Evolutionary conservation across 805 yeast species (phyloP), one percentile per base, ranked within the genome.

Genomic region (Pichia deserticola): DNA sequence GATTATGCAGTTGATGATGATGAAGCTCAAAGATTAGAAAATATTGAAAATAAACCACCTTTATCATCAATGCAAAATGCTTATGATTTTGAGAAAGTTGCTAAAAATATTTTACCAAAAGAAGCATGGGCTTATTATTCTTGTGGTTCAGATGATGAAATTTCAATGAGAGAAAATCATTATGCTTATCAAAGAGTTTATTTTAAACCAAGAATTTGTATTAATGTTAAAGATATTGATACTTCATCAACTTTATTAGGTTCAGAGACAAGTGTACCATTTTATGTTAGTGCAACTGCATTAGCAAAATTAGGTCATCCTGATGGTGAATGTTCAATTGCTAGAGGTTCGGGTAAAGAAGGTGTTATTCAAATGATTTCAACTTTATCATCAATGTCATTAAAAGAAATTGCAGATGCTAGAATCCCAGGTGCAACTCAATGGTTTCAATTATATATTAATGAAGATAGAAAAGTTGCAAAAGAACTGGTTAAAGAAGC

Each of bases 121-220:
- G 77, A 78, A 34, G 97, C 93, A 0, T 87, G 97, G 95, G 93
- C 93, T 12, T 92, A 92, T 67, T 92, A 89, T 64, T 84, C 95
- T 5, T 80, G 89, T 36, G 98, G 92, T 9, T 77, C 96, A 15
- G 97, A 92, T 66, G 98, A 92, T 65, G 98, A 92, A 69, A 79
- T 92, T 57, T 78, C 96, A 3, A 64, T 86, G 60, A 77, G 98
- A 57, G 97, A 90, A 61, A 92, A 92, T 69, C 97, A 89, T 65
- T 76, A 81, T 47, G 95, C 96, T 4, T 92, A 79, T 69, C 96
- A 88, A 61, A 73, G 96, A 33, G 79, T 90, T 47, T 89, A 86
- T 70, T 92, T 92, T 74, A 82, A 85, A 56, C 98, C 98, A 12
- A 74, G 80, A 49, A 75, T 92, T 13, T 71, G 90, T 49, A 88